Percentiles rank a stretch among this genome's conserved stretches.
These are phyloP conservation scores for Colletotrichum kahawae DNA, from an alignment of 2,329 filamentous ascomycete species.

Conservation along the genomic window DNA sequence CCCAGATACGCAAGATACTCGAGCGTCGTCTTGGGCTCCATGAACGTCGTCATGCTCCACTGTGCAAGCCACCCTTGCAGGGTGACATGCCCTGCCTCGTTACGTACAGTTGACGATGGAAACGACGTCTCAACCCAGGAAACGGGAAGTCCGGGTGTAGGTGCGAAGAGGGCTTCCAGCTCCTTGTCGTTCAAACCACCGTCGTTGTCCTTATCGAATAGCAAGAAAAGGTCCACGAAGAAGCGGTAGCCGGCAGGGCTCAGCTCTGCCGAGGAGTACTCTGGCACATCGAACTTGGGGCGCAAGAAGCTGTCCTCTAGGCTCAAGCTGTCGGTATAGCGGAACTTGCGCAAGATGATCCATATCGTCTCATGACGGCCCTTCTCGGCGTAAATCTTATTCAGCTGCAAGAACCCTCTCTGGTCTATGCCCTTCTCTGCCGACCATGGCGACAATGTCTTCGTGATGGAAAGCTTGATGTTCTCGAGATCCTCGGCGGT, in stretches of 20 bases:
- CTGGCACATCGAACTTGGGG: slow-evolving; percentile 92
- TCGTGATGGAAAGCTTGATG: slow-evolving; percentile 87
- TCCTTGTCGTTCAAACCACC: slow-evolving; percentile 89
- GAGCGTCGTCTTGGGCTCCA: slow-evolving; percentile 91
- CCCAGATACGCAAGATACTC: slow-evolving; percentile 96
- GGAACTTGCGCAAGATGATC: slow-evolving; percentile 93
- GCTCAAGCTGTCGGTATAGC: slow-evolving; percentile 94
- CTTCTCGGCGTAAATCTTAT: slow-evolving; percentile 96
- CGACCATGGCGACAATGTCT: slow-evolving; percentile 66
- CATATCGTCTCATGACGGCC: slow-evolving; percentile 98
- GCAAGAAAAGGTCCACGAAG: slow-evolving; percentile 93
- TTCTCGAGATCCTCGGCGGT: slow-evolving; percentile 83
- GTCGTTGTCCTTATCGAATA: slow-evolving; percentile 98
- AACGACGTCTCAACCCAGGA: slow-evolving; percentile 92
- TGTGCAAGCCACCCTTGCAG: slow-evolving; percentile 97
- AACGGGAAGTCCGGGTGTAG: slow-evolving; percentile 84
- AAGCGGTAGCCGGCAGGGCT: slow-evolving; percentile 95
- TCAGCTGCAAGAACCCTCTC: slow-evolving; percentile 84
- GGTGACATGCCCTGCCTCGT: slow-evolving; percentile 94
- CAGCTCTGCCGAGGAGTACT: slow-evolving; percentile 90
- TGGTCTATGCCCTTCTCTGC: slow-evolving; percentile 78
- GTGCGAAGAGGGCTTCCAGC: slow-evolving; percentile 85
- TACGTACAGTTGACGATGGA: slow-evolving; percentile 90
- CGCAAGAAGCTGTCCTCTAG: slow-evolving; percentile 90
- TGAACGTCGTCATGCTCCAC: slow-evolving; percentile 99